These are phyloP conservation scores for Ustilago vetiveriae DNA, from an alignment of 1,284 basidiomycete species.

Conservation along the genomic window DNA sequence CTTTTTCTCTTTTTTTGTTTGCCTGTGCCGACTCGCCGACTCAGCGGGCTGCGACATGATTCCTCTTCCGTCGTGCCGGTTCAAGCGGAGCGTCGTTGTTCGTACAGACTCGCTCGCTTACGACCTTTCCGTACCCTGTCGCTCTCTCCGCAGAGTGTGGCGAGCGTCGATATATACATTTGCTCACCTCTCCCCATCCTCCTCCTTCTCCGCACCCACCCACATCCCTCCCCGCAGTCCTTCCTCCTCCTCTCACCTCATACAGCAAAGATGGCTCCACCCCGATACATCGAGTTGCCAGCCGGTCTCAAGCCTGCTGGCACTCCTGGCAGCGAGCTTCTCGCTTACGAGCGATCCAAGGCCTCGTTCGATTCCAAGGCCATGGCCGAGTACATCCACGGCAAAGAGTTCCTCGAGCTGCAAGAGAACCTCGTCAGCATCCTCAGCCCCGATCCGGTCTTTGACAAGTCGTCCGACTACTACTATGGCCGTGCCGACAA, in stretches of 20 bases:
- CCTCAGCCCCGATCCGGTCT: conserved; percentile 73
- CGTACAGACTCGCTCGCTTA: background rate
- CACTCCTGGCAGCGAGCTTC: conserved; percentile 50
- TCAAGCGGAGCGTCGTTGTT: background rate
- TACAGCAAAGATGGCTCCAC: conserved; percentile 31
- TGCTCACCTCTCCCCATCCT: background rate
- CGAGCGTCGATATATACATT: conserved; percentile 16
- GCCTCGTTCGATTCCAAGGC: conserved; percentile 58
- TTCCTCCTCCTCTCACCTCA: background rate
- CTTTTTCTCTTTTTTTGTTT: background rate
- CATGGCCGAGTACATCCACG: conserved; percentile 60
- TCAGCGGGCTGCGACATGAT: too few relatives aligned
- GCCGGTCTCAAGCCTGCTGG: conserved; percentile 60
- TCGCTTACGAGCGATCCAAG: conserved; percentile 56
- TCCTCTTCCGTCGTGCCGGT: conserved; percentile 12
- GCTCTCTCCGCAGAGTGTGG: too few relatives aligned
- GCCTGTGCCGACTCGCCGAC: too few relatives aligned
- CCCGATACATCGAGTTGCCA: conserved; percentile 48
- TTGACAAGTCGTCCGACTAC: conserved; percentile 75
- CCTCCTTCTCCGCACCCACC: background rate
- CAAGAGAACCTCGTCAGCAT: conserved; percentile 71
- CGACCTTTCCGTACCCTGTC: too few relatives aligned
- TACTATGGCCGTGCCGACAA: conserved; percentile 66
- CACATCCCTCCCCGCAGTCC: background rate
- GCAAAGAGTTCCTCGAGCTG: conserved; percentile 61